Evolutionary conservation across 306 rosid species (phyloP).

Genomic region (Ammopiptanthus mongolicus): DNA sequence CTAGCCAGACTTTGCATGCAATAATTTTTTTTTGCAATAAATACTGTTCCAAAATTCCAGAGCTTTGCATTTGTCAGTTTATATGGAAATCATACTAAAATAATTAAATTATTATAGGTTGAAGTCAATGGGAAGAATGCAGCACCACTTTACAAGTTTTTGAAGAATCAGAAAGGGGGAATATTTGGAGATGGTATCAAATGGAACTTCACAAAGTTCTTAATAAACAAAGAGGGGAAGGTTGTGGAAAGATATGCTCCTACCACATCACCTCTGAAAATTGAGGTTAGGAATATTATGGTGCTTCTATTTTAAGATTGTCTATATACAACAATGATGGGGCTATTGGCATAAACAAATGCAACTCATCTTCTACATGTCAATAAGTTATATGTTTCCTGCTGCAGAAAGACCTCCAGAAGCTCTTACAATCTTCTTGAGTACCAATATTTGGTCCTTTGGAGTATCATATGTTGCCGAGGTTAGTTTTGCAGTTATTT

Average conservation of each 20-base stretch:
- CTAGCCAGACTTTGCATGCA: neutral
- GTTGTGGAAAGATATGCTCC: constrained; percentile 91
- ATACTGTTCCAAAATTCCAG: neutral
- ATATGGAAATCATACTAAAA: constrained; percentile 4
- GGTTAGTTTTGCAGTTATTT: constrained; percentile 29
- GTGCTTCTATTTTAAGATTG: constrained; percentile 1
- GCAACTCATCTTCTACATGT: neutral
- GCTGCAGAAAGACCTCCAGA: constrained; percentile 79
- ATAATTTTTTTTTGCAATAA: neutral
- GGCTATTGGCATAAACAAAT: neutral
- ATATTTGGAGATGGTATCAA: constrained; percentile 79
- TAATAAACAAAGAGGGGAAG: constrained; percentile 74
- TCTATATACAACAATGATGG: neutral
- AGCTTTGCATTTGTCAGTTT: neutral
- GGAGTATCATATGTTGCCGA: neutral
- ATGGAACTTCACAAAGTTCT: constrained; percentile 96
- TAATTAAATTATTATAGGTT: constrained; percentile 35
- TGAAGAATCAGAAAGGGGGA: constrained; percentile 69
- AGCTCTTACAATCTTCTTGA: constrained; percentile 58
- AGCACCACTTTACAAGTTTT: constrained; percentile 63
- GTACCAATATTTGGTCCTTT: constrained; percentile 21
- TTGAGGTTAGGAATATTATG: constrained; percentile 54
- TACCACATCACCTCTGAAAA: constrained; percentile 72
- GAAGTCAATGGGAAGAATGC: constrained; percentile 82
- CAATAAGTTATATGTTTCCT: constrained; percentile 16